Evolutionary conservation across 2,329 filamentous ascomycete species (phyloP).

Genomic region (Leptodontidium sp.): DNA sequence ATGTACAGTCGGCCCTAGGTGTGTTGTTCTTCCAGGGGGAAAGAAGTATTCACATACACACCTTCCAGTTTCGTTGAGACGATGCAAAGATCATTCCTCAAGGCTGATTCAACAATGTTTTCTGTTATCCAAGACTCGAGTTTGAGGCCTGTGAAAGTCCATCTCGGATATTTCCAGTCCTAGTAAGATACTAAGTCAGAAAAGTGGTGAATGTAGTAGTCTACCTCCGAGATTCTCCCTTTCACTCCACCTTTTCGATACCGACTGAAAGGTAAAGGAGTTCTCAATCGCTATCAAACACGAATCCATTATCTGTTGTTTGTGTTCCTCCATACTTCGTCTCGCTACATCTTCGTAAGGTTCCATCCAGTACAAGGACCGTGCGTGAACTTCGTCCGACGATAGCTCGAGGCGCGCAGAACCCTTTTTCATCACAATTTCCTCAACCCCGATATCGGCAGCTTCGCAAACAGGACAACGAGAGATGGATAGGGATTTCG

Average conservation of each 20-base stretch:
- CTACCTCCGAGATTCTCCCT: neutral
- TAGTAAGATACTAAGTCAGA: neutral
- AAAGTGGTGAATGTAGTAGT: neutral
- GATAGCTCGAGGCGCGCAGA: neutral
- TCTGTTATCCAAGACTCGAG: neutral
- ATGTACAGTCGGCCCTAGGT: neutral
- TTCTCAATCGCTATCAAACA: neutral
- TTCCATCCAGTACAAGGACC: neutral
- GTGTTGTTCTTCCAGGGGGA: neutral
- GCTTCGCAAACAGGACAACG: slow-evolving; percentile 4
- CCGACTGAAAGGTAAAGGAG: neutral
- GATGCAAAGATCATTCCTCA: neutral
- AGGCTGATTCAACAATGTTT: neutral
- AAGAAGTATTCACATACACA: neutral
- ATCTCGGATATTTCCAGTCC: neutral
- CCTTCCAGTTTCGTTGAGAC: neutral
- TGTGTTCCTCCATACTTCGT: slow-evolving; percentile 1
- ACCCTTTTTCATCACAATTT: neutral
- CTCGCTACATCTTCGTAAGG: neutral
- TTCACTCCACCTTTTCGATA: neutral
- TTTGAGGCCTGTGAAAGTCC: neutral
- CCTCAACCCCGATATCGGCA: slow-evolving; percentile 8
- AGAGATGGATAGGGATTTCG: slow-evolving; percentile 5
- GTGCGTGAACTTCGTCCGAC: slow-evolving; percentile 8
- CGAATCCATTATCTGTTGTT: neutral